phyloP scores from a whole-genome alignment of 192 early-diverging fungal genomes.

The Podila clonocystis region DNA sequence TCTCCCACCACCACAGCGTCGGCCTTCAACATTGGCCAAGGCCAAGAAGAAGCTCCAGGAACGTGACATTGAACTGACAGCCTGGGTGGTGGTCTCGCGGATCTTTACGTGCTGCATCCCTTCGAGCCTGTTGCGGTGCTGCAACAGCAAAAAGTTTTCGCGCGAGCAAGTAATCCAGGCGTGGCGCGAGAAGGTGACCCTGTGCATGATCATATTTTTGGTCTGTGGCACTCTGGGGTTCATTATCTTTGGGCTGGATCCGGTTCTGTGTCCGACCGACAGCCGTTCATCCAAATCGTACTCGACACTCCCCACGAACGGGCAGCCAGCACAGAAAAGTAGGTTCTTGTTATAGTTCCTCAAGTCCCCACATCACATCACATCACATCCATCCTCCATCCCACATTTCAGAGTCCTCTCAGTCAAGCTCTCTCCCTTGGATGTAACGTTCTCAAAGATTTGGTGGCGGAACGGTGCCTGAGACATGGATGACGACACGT shows the following conservation, averaged over 20 bases:
- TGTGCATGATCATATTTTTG: conserved; percentile 54
- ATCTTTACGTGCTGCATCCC: conserved; percentile 61
- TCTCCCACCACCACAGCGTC: conserved; percentile 10
- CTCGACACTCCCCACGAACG: not conserved
- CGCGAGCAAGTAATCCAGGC: conserved; percentile 57
- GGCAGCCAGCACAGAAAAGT: conserved; percentile 2
- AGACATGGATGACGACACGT: no score
- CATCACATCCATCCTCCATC: no score
- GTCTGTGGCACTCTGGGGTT: conserved; percentile 52
- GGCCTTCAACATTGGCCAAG: conserved; percentile 16
- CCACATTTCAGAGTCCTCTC: no score
- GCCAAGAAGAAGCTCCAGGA: conserved; percentile 34
- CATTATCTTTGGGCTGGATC: conserved; percentile 59
- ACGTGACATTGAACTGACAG: conserved; percentile 30
- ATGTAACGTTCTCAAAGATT: no score
- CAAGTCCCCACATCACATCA: not conserved
- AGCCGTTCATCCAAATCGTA: not conserved
- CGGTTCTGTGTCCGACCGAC: conserved; percentile 43
- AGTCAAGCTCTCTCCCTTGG: no score
- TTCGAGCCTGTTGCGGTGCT: conserved; percentile 49
- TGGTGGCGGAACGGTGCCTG: no score
- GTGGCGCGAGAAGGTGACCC: conserved; percentile 68
- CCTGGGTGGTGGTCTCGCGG: conserved; percentile 55
- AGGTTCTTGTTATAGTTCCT: not conserved
- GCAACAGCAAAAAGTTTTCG: conserved; percentile 51